Evolutionary conservation across 2,329 filamentous ascomycete genomes (phyloP), one percentile per base, ranked within the genome.

Genomic region (Elsinoe ampelina): DNA sequence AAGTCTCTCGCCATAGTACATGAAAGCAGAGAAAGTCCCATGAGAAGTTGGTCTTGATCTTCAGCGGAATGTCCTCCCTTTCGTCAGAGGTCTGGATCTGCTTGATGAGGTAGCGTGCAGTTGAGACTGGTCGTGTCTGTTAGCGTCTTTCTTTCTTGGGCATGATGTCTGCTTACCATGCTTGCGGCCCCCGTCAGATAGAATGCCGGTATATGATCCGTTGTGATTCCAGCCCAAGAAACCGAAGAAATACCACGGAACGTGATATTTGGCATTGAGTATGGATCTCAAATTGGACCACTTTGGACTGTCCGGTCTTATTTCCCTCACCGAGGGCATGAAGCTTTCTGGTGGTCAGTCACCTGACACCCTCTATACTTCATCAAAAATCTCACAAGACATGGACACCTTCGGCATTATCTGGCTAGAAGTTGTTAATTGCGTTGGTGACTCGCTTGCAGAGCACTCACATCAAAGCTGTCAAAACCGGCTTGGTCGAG

Each of bases 101-200:
- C 15, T 54, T 54, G 34, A 54, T 35, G 12, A 54, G 50, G 38
- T 20, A 54, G 8, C 50, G 50, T n/a, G 50, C 11, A 15, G 50
- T 22, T 20, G 50, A 38, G 5, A 54, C 50, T 54, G 35, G 41
- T 13, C 17, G 7, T n/a, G 6, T 20, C 8, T 35, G 17, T 54
- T 34, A 54, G 50, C 12, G 2, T 30, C 7, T 8, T 8, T 30
- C 26, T 8, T 30, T 30, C 26, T 30, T 30, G 26, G 7, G 26
- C 26, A 8, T 30, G 4, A 5, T 30, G 4, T 5, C 26, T 7
- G 32, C 50, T 39, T 12, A 54, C 50, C 20, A 22, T 54, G 50
- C 50, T 38, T 30, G 20, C 19, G 22, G 13, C 11, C 15, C 36
- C 15, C 11, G 15, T 35, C 34, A n/a, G 34, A 26, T 20, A 34